Evolutionary conservation across 2,329 filamentous ascomycete genomes (phyloP).

Genomic region (Penicillium sclerotigenum): DNA sequence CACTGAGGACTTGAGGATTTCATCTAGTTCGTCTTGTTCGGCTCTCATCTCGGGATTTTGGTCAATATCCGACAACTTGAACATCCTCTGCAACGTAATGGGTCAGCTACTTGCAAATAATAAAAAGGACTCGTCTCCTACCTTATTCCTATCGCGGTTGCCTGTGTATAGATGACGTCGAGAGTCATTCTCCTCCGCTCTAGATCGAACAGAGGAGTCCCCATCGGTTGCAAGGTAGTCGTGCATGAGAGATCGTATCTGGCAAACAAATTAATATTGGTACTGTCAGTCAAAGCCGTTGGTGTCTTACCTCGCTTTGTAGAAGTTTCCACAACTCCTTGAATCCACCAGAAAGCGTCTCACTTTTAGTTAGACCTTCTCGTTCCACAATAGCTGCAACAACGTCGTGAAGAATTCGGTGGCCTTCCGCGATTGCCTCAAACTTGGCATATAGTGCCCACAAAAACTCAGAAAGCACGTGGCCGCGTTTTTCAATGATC

Average conservation of each 20-base stretch:
- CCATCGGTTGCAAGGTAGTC: slow-evolving; percentile 94
- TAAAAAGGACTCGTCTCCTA: slow-evolving; percentile 14
- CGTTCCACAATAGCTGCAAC: slow-evolving; percentile 80
- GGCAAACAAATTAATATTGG: not conserved
- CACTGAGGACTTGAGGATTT: slow-evolving; percentile 86
- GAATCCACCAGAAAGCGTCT: slow-evolving; percentile 77
- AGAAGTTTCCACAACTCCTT: slow-evolving; percentile 97
- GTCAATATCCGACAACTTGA: slow-evolving; percentile 76
- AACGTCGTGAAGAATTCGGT: slow-evolving; percentile 89
- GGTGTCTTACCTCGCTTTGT: slow-evolving; percentile 68
- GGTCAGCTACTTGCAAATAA: not conserved
- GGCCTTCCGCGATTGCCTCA: slow-evolving; percentile 92
- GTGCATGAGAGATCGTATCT: slow-evolving; percentile 84
- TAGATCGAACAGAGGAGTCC: slow-evolving; percentile 61
- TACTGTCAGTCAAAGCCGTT: not conserved
- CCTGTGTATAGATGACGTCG: slow-evolving; percentile 53
- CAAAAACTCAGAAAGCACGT: slow-evolving; percentile 85
- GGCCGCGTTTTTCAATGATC: slow-evolving; percentile 72
- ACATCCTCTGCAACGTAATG: slow-evolving; percentile 61
- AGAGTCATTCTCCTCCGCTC: slow-evolving; percentile 48
- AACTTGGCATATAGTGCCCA: slow-evolving; percentile 95
- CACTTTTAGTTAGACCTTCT: slow-evolving; percentile 64
- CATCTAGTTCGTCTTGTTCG: slow-evolving; percentile 85
- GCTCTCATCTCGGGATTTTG: slow-evolving; percentile 72
- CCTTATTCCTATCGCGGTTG: slow-evolving; percentile 49